These are phyloP conservation scores for Gardenia jasminoides DNA, from an alignment of 257 asterid species.

Conservation along the genomic window DNA sequence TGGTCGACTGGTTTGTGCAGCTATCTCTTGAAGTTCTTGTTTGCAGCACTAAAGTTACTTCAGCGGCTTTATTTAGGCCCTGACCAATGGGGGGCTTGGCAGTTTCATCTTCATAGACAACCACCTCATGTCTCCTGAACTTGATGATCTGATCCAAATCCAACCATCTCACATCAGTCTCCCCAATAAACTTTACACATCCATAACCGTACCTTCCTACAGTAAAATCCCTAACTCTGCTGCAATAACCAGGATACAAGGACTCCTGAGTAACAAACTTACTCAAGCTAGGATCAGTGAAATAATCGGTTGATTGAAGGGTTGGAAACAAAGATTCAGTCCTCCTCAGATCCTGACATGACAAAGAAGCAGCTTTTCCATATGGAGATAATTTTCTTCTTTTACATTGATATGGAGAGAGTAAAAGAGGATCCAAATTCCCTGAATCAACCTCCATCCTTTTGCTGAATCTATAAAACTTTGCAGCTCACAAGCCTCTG, in stretches of 20 bases:
- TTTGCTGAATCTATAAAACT: background rate
- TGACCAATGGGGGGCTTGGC: conserved; percentile 66
- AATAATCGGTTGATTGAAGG: conserved; percentile 60
- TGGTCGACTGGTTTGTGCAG: conserved; percentile 23
- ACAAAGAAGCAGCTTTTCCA: conserved; percentile 28
- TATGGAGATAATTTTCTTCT: conserved; percentile 58
- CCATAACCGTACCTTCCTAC: conserved; percentile 86
- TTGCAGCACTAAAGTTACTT: conserved; percentile 61
- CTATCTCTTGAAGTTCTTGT: conserved; percentile 21
- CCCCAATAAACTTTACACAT: conserved; percentile 56
- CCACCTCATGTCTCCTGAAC: conserved; percentile 62
- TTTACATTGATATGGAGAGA: conserved; percentile 47
- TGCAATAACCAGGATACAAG: conserved; percentile 66
- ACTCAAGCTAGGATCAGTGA: conserved; percentile 70
- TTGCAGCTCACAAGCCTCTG: conserved; percentile 11
- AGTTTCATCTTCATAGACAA: conserved; percentile 72
- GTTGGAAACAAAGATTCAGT: conserved; percentile 51
- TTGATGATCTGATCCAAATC: conserved; percentile 69
- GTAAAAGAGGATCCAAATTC: conserved; percentile 23
- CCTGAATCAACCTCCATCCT: conserved; percentile 49
- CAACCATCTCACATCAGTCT: conserved; percentile 79
- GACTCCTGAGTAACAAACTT: conserved; percentile 65
- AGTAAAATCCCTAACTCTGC: conserved; percentile 66
- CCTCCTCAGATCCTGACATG: conserved; percentile 28
- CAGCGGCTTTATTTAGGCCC: conserved; percentile 93